Percentiles rank a stretch among this genome's conserved stretches.
These are phyloP conservation scores for Fusarium chuoi DNA, from an alignment of 2,329 filamentous ascomycete genomes.

Conservation along the genomic window DNA sequence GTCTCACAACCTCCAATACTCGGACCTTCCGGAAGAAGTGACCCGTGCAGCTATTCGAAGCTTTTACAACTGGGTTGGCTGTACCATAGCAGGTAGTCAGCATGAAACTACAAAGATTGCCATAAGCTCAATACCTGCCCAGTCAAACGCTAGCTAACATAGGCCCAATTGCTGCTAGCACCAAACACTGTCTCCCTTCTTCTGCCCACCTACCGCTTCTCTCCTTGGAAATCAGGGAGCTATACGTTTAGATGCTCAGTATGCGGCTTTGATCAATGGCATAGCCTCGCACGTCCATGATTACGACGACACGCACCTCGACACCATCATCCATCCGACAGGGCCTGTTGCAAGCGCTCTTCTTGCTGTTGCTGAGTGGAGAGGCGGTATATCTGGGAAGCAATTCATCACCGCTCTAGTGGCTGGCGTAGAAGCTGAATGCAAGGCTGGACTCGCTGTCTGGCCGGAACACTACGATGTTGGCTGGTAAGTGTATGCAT, in stretches of 20 bases:
- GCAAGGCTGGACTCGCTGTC: not conserved
- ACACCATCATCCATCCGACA: not conserved
- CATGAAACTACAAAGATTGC: not conserved
- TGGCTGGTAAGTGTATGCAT: not conserved
- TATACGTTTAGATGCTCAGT: not conserved
- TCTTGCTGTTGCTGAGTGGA: not conserved
- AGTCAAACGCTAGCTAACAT: not conserved
- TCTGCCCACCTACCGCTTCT: not conserved
- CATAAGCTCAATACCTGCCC: accelerated
- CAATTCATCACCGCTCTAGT: not conserved
- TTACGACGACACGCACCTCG: conserved; percentile 5
- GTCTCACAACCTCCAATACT: conserved; percentile 2
- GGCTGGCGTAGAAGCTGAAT: conserved; percentile 1
- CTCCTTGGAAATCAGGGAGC: not conserved
- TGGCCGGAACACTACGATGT: conserved; percentile 5
- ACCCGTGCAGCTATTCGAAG: not conserved
- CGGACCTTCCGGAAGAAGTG: not conserved
- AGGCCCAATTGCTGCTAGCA: accelerated
- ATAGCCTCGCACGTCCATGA: conserved; percentile 11
- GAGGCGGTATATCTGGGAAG: not conserved
- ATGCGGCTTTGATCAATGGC: not conserved
- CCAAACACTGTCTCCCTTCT: not conserved
- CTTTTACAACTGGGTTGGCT: conserved; percentile 4
- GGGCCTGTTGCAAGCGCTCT: conserved; percentile 2
- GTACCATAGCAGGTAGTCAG: not conserved